Conservation (phyloP, 345 rosid species). For the Dimocarpus longan region DNA sequence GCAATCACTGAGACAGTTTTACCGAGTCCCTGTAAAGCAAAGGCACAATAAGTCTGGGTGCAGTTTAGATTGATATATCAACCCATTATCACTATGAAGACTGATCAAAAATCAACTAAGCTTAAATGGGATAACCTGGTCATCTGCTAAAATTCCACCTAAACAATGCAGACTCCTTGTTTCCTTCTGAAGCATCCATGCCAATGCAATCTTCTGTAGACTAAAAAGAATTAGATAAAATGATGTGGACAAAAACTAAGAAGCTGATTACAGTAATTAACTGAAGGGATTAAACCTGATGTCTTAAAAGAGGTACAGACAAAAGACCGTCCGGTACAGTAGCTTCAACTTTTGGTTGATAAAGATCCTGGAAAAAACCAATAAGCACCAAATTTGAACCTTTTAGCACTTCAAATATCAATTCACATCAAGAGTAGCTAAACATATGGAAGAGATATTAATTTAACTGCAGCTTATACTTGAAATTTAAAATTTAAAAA, state of each 20-base stretch:
- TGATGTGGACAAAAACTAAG: slow-evolving; percentile 9
- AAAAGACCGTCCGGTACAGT: slow-evolving; percentile 75
- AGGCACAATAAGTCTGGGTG: slow-evolving; percentile 12
- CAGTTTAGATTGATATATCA: not conserved
- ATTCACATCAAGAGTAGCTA: slow-evolving; percentile 5
- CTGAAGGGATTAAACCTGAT: slow-evolving; percentile 64
- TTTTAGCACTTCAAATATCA: slow-evolving; percentile 17
- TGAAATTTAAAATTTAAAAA: not conserved
- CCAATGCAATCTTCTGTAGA: slow-evolving; percentile 91
- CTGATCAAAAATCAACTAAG: slow-evolving; percentile 2
- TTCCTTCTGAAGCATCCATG: slow-evolving; percentile 97
- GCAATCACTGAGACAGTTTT: slow-evolving; percentile 96
- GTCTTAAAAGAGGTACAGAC: slow-evolving; percentile 84
- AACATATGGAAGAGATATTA: not conserved
- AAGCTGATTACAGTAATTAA: slow-evolving; percentile 5
- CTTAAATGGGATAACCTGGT: slow-evolving; percentile 63
- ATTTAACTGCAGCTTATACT: not conserved
- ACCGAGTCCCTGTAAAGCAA: slow-evolving; percentile 82
- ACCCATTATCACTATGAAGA: not conserved
- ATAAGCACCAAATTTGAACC: slow-evolving; percentile 12
- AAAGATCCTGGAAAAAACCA: slow-evolving; percentile 65
- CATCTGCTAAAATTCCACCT: slow-evolving; percentile 99
- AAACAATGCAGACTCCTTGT: slow-evolving; percentile 74
- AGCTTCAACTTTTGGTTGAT: slow-evolving; percentile 81
- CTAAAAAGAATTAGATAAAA: slow-evolving; percentile 25